phyloP scores from a whole-genome alignment of 495 filamentous ascomycete species.

The Viridothelium virens region DNA sequence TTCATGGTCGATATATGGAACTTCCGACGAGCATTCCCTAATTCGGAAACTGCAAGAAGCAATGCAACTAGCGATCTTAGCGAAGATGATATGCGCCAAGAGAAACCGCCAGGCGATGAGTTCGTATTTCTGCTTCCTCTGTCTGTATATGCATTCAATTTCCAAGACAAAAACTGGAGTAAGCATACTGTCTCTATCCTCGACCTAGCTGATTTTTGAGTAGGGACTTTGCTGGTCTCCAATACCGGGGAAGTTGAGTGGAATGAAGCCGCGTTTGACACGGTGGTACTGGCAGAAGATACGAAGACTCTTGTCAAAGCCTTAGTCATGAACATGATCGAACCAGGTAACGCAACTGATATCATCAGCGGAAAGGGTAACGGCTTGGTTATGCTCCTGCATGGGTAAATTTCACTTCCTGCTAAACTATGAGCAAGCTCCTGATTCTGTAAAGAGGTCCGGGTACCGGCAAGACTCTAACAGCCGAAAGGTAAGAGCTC shows the following conservation, averaged over 20 bases:
- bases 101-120: neutral
- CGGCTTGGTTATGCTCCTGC: neutral
- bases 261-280: neutral
- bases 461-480: slow-evolving; percentile 15
- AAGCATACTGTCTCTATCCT: no score
- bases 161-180: neutral
- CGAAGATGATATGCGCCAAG: neutral
- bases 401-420: no score
- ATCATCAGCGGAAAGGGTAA: neutral
- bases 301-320: neutral
- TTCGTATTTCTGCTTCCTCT: neutral
- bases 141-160: neutral
- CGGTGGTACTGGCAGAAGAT: neutral
- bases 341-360: neutral
- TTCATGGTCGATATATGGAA: neutral
- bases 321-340: neutral
- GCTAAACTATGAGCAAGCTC: no score
- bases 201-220: no score
- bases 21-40: neutral
- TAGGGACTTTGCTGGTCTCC: neutral
- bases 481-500: slow-evolving; percentile 23
- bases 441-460: no score
- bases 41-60: neutral
- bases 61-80: neutral
- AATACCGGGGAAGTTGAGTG: neutral